These are phyloP conservation scores for Orbilia javanica DNA, from an alignment of 2,329 filamentous ascomycete genomes.

Conservation along the genomic window DNA sequence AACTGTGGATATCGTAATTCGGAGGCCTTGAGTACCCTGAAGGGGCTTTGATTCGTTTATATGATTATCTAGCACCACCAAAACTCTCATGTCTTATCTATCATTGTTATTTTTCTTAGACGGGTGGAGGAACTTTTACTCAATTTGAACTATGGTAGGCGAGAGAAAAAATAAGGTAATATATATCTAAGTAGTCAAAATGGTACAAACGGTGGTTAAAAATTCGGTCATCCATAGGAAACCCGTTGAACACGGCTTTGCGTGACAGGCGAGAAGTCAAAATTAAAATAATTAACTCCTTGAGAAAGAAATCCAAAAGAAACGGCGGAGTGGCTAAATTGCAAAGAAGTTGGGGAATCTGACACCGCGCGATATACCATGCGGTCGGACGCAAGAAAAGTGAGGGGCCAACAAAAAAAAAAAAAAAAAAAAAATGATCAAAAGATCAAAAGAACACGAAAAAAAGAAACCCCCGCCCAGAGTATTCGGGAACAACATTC, in stretches of 20 bases:
- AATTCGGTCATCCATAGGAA: background rate
- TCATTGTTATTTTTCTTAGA: too few relatives aligned
- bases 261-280: background rate
- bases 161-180: background rate
- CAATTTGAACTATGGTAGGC: background rate
- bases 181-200: background rate
- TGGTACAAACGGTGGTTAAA: background rate
- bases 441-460: too few relatives aligned
- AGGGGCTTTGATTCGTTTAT: background rate
- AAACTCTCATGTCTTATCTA: too few relatives aligned
- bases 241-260: background rate
- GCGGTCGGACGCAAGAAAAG: slow-evolving; percentile 6
- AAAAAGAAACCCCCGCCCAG: too few relatives aligned
- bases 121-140: background rate
- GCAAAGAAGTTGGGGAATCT: slow-evolving; percentile 9
- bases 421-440: background rate
- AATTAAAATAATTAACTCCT: slow-evolving; percentile 19
- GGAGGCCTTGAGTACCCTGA: background rate
- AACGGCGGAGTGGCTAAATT: slow-evolving; percentile 13
- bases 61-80: too few relatives aligned
- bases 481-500: background rate
- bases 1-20: background rate
- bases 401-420: background rate
- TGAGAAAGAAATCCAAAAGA: background rate
- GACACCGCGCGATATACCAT: background rate